A percentile compares a stretch with the other conserved stretches of the same genome.
Conservation (phyloP, 306 rosid species). For the Lablab purpureus region DNA sequence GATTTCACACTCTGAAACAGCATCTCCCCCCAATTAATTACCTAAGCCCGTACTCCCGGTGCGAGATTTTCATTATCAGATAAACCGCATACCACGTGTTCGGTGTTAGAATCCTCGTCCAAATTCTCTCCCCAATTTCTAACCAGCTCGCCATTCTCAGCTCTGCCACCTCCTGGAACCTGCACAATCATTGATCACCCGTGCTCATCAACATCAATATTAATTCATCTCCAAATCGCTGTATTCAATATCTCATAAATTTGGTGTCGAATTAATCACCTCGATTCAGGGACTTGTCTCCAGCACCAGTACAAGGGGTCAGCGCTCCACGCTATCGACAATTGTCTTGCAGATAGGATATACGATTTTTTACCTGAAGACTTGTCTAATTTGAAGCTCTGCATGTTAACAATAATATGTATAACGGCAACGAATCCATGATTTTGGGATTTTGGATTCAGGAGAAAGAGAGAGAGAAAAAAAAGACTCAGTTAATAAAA, state of each 20-base stretch:
- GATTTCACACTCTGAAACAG: slow-evolving; percentile 60
- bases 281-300: slow-evolving; percentile 61
- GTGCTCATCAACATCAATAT: not conserved
- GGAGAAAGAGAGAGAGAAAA: too few relatives aligned
- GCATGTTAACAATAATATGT: too few relatives aligned
- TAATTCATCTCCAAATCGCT: too few relatives aligned
- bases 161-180: slow-evolving; percentile 62
- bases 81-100: slow-evolving; percentile 60
- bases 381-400: slow-evolving; percentile 69
- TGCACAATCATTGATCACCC: slow-evolving; percentile 22
- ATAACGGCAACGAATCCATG: too few relatives aligned
- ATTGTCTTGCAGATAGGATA: slow-evolving; percentile 64
- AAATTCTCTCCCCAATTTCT: slow-evolving; percentile 62
- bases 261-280: slow-evolving; percentile 49
- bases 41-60: slow-evolving; percentile 46
- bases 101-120: slow-evolving; percentile 48
- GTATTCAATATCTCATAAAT: too few relatives aligned
- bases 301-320: slow-evolving; percentile 71
- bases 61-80: slow-evolving; percentile 58
- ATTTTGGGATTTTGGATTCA: too few relatives aligned
- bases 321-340: slow-evolving; percentile 57
- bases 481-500: too few relatives aligned
- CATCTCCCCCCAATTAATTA: too few relatives aligned
- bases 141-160: slow-evolving; percentile 66
- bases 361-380: slow-evolving; percentile 55